Evolutionary conservation across 2,329 filamentous ascomycete species (phyloP).

Genomic region (Dactylellina drechsleri): DNA sequence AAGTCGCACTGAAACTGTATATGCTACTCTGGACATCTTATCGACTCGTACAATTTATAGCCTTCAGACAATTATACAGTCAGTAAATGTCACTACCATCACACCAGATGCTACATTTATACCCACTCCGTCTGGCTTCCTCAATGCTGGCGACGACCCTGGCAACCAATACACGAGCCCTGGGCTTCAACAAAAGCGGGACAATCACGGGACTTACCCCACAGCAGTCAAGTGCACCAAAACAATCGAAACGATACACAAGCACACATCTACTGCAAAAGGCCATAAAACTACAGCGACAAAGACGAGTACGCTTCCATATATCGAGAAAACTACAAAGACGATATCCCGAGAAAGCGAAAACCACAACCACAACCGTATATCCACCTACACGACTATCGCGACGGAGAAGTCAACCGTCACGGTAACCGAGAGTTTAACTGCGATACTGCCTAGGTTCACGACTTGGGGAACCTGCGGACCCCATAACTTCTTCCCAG

Average conservation of each 20-base stretch:
- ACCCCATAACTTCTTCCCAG: conserved; percentile 28
- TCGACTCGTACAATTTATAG: neutral
- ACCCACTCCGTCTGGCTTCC: conserved; percentile 25
- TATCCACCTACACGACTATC: conserved; percentile 17
- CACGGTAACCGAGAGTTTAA: conserved; percentile 16
- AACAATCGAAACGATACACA: conserved; percentile 30
- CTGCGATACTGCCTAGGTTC: conserved; percentile 12
- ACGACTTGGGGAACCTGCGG: conserved; percentile 29
- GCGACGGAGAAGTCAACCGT: conserved; percentile 23
- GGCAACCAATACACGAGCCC: conserved; percentile 32
- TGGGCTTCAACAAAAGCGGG: conserved; percentile 1
- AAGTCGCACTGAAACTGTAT: conserved; percentile 22
- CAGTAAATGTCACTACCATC: conserved; percentile 18
- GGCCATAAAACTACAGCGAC: conserved; percentile 11
- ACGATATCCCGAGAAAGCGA: conserved; percentile 18
- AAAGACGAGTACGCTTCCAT: conserved; percentile 14
- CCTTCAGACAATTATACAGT: neutral
- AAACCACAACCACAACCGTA: conserved; percentile 25
- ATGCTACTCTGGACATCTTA: neutral
- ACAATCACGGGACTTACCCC: conserved; percentile 13
- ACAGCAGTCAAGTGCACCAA: conserved; percentile 42
- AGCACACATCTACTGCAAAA: conserved; percentile 23
- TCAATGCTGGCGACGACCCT: conserved; percentile 29
- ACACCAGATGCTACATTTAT: conserved; percentile 16
- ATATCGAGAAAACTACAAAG: conserved; percentile 24